Base-by-base conservation (phyloP, 2,329 filamentous ascomycete species). In the Ustulina deusta region DNA sequence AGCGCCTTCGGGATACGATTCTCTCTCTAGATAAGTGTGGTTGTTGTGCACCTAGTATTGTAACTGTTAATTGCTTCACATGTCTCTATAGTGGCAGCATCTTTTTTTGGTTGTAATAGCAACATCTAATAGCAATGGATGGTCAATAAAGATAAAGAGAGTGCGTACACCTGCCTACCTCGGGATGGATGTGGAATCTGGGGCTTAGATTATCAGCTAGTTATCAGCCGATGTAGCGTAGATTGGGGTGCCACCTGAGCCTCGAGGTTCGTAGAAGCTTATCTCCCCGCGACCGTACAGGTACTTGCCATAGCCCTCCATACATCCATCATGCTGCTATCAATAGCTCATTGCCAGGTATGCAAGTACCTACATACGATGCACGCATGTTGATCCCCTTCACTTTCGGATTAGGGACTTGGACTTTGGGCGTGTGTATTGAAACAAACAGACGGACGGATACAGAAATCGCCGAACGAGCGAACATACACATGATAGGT, bases 191-290 rank as follows among this genome's bases (percentile, higher is more conserved):
- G 29, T 32, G 7, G 7, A 32, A 32, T 32, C 46, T 32, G 52
- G 52, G 52, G 52, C 52, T 55, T 40, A 38, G 46, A 13, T 13
- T 29, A 51, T 32, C 29, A 32, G 29, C 29, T 7, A 20, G 32
- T 38, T 55, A 55, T 55, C 51, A 38, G 51, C 51, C 17, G 51
- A 20, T 55, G 51, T 38, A 55, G 51, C 38, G 38, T 17, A 25
- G 34, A n/a, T 7, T 55, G 32, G 4, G 38, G 6, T 44, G 7
- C n/a, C n/a, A n/a, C n/a, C n/a, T n/a, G n/a, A n/a, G n/a, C n/a
- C n/a, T n/a, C n/a, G n/a, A n/a, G n/a, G n/a, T n/a, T n/a, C n/a
- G n/a, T n/a, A n/a, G n/a, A n/a, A n/a, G n/a, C n/a, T n/a, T n/a
- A n/a, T n/a, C n/a, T n/a, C n/a, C n/a, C n/a, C n/a, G n/a, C n/a